Base-by-base conservation (phyloP, 1,284 basidiomycete genomes). In the Malassezia yamatoensis region DNA sequence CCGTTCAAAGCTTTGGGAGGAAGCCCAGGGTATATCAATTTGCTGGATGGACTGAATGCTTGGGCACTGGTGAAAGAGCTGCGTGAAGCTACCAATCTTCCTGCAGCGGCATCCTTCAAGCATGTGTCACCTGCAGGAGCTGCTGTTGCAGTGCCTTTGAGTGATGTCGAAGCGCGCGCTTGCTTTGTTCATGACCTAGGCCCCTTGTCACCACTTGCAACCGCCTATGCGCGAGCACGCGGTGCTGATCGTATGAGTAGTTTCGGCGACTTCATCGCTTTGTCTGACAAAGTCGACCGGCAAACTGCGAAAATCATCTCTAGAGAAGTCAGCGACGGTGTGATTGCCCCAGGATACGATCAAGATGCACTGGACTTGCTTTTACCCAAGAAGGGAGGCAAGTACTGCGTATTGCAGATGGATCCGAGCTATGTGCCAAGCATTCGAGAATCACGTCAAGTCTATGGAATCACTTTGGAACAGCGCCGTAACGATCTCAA, bases 161-260 rank as follows among this genome's bases (percentile, higher is more conserved):
- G 83, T 64, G 85, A 88, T 24, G 81, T 81, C 0, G 91, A 96
- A 78, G 89, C 90, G 75, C 85, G 88, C 71, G 91, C 96, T 0
- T 98, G 93, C 70, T 93, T 90, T 13, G 93, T 96, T 2, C 90
- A 96, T 52, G 93, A 96, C 72, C 80, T 96, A 56, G 90, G 88
- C 72, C 81, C 85, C 42, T 80, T 99, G 42, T 90, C 90, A 1
- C 84, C 87, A 11, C 80, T 98, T 46, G 93, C 93, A 21, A 83
- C 83, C 54, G 94, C 94, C 1, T 99, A 98, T 71, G 91, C 93
- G 38, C 86, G 94, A 58, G 94, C 93, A 53, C 84, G 94, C 74
- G 91, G 90, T 62, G 94, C 93, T 16, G 94, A 99, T 77, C 85
- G 93, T 53, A 99, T 99, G 93, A 96, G 90, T 1, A 96, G 90